A percentile compares a stretch with the other conserved stretches of the same genome.
phyloP scores from a whole-genome alignment of 2,329 filamentous ascomycete genomes.

The Penicillium sp. region DNA sequence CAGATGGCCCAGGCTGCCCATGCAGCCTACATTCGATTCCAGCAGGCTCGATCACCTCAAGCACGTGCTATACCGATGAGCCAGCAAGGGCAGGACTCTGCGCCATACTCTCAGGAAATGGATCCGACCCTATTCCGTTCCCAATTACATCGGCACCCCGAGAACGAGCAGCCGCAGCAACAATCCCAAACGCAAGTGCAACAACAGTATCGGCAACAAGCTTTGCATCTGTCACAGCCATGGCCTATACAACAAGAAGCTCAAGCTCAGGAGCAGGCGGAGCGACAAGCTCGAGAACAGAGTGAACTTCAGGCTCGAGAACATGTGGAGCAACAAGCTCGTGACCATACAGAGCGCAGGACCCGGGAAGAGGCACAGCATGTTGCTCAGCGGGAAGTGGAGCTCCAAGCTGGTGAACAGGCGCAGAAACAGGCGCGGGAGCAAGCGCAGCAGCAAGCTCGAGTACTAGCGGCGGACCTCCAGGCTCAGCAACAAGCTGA shows the following conservation, averaged over 20 bases:
- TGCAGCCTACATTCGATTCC: slow-evolving; percentile 3
- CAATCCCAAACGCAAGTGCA: background rate
- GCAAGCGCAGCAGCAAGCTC: background rate
- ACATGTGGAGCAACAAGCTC: background rate
- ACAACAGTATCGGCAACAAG: background rate
- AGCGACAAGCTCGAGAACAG: background rate
- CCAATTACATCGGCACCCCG: background rate
- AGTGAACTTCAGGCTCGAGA: background rate
- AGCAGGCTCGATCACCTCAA: background rate
- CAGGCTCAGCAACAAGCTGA: background rate
- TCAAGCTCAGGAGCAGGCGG: background rate
- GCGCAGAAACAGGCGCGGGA: background rate
- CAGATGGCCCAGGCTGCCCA: slow-evolving; percentile 6
- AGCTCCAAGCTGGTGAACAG: background rate
- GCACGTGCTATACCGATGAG: background rate
- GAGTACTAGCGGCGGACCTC: background rate
- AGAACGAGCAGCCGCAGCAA: background rate
- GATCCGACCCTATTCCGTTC: slow-evolving; percentile 6
- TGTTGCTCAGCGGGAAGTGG: background rate
- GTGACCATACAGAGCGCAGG: background rate
- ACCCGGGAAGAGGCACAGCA: background rate
- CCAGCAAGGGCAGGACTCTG: background rate
- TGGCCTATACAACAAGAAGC: background rate
- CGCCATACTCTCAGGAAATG: background rate
- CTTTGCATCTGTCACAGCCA: background rate